Percentiles rank a stretch among this genome's conserved stretches.
Evolutionary conservation across 2,329 filamentous ascomycete species (phyloP).

Genomic region (Colletotrichum siamense): DNA sequence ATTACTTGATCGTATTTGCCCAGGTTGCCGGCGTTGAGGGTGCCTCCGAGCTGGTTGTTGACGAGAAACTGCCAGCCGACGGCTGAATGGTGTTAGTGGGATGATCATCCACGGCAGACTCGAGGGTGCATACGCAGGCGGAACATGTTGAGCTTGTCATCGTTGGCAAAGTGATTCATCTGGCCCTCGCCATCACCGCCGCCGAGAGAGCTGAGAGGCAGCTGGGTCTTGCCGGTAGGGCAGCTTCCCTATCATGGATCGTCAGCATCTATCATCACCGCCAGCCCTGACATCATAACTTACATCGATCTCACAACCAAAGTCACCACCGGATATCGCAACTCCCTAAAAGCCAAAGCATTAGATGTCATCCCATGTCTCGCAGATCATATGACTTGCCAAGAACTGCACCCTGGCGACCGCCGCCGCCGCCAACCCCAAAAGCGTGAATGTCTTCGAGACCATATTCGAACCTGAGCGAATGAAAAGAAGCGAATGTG

Average conservation of each 20-base stretch:
- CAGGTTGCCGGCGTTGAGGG: slow-evolving; percentile 52
- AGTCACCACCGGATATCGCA: slow-evolving; percentile 53
- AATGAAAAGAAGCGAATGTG: slow-evolving; percentile 4
- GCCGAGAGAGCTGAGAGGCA: slow-evolving; percentile 36
- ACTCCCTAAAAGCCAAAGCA: slow-evolving; percentile 33
- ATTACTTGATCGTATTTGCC: slow-evolving; percentile 60
- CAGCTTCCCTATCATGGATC: slow-evolving; percentile 39
- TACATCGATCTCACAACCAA: slow-evolving; percentile 53
- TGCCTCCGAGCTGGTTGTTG: slow-evolving; percentile 54
- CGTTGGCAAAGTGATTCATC: slow-evolving; percentile 61
- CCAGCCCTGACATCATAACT: neutral
- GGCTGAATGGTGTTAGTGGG: slow-evolving; percentile 40
- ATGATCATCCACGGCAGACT: too few relatives aligned
- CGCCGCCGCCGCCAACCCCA: slow-evolving; percentile 13
- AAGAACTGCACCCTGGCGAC: slow-evolving; percentile 20
- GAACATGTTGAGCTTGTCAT: slow-evolving; percentile 61
- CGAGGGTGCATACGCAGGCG: slow-evolving; percentile 34
- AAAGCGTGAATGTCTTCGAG: slow-evolving; percentile 8
- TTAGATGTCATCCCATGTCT: slow-evolving; percentile 9
- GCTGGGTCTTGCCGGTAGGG: slow-evolving; percentile 36
- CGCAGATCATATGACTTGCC: slow-evolving; percentile 8
- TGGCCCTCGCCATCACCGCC: slow-evolving; percentile 49
- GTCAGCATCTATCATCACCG: neutral
- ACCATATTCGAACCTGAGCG: slow-evolving; percentile 16
- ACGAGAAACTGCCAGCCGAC: slow-evolving; percentile 64